Conservation (phyloP, 306 rosid genomes). For the Alnus glutinosa region DNA sequence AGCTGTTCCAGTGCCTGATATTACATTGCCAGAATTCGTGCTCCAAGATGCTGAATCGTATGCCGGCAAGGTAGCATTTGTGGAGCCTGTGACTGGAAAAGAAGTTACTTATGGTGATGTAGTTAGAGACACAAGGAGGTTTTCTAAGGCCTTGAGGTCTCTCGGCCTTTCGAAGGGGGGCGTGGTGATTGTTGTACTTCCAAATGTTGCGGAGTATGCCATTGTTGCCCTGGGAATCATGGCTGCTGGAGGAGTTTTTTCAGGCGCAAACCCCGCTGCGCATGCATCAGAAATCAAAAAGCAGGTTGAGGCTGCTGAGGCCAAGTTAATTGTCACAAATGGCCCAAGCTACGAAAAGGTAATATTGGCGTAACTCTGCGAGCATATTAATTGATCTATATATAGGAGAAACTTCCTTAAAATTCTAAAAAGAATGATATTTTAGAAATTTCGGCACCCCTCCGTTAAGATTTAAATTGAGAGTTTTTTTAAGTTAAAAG, state of each 20-base stretch:
- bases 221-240: slow-evolving; percentile 77
- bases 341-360: slow-evolving; percentile 71
- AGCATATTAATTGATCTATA: too few species aligned
- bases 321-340: slow-evolving; percentile 68
- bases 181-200: slow-evolving; percentile 81
- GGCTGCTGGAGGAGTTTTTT: slow-evolving; percentile 84
- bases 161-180: slow-evolving; percentile 75
- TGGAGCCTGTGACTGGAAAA: slow-evolving; percentile 78
- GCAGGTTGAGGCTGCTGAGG: slow-evolving; percentile 74
- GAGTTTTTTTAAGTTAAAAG: too few species aligned
- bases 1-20: slow-evolving; percentile 58
- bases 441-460: too few species aligned
- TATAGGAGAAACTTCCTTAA: too few species aligned
- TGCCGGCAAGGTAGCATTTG: slow-evolving; percentile 77
- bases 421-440: too few species aligned
- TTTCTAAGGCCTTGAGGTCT: slow-evolving; percentile 72
- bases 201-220: slow-evolving; percentile 83
- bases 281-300: slow-evolving; percentile 76
- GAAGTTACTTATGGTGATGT: slow-evolving; percentile 61
- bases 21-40: slow-evolving; percentile 81
- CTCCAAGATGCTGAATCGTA: slow-evolving; percentile 61
- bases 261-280: slow-evolving; percentile 80
- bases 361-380: too few species aligned
- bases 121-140: slow-evolving; percentile 54
- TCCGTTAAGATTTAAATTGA: too few species aligned